Conservation (phyloP, 345 rosid genomes). For the Eucalyptus caleyi region DNA sequence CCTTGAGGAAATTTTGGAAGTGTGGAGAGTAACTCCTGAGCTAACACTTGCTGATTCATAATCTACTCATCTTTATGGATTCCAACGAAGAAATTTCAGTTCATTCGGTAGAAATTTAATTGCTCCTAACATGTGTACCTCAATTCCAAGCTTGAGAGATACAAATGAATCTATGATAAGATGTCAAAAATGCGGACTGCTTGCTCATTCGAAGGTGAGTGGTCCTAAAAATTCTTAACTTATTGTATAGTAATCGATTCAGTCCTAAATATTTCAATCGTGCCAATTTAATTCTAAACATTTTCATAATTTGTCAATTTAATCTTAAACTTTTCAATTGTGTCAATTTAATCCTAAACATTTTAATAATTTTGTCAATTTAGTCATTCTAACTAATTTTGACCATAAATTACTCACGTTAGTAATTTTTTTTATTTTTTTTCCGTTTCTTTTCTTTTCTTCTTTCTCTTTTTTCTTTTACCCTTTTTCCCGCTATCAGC, state of each 20-base stretch:
- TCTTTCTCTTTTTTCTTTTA: no score
- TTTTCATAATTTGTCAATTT: no score
- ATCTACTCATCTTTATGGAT: not conserved
- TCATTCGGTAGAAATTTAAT: not conserved
- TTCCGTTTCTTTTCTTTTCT: rapidly evolving
- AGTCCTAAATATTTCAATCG: rapidly evolving
- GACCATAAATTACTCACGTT: not conserved
- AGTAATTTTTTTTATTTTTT: no score
- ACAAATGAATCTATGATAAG: not conserved
- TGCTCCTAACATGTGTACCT: not conserved
- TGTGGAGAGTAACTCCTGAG: not conserved
- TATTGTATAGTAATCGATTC: rapidly evolving
- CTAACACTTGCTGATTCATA: not conserved
- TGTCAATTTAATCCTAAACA: rapidly evolving
- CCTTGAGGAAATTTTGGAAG: not conserved
- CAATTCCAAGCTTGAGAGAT: not conserved
- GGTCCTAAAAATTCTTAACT: not conserved
- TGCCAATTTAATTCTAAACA: rapidly evolving
- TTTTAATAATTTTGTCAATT: no score
- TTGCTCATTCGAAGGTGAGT: not conserved
- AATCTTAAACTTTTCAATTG: rapidly evolving
- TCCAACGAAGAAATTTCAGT: not conserved
- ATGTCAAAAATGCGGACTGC: not conserved
- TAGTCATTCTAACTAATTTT: rapidly evolving
- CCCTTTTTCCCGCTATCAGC: not conserved